Evolutionary conservation across 805 yeast species (phyloP).

Genomic region (Candida loeiensis): DNA sequence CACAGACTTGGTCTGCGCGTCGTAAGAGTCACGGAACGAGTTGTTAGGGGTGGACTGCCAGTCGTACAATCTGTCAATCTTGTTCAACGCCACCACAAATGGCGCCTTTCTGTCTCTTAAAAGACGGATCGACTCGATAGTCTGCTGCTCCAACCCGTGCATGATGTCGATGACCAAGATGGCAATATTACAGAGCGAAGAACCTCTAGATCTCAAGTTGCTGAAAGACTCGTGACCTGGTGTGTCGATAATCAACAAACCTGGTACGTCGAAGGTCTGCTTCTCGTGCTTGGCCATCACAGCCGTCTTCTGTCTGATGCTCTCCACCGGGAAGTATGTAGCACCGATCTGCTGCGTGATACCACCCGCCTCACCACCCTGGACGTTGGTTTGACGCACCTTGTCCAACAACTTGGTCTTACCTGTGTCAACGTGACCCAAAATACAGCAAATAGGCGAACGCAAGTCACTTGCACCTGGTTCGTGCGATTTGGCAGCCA

Average conservation of each 20-base stretch:
- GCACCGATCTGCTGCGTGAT: constrained; percentile 99
- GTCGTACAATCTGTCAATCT: constrained; percentile 94
- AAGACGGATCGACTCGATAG: constrained; percentile 87
- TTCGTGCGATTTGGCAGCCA: constrained; percentile 15
- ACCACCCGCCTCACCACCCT: constrained; percentile 99
- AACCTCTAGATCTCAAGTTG: constrained; percentile 97
- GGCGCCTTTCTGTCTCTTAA: constrained; percentile 98
- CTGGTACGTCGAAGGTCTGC: constrained; percentile 90
- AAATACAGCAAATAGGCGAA: constrained; percentile 97
- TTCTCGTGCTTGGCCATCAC: constrained; percentile 87
- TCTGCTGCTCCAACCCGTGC: constrained; percentile 99
- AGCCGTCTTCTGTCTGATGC: constrained; percentile 85
- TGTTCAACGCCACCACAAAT: constrained; percentile 93
- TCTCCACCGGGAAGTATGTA: constrained; percentile 96
- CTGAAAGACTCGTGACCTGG: constrained; percentile 99
- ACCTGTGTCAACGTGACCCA: constrained; percentile 99
- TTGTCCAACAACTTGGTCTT: constrained; percentile 95
- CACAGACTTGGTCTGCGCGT: constrained; percentile 77
- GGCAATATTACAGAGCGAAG: constrained; percentile 98
- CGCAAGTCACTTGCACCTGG: constrained; percentile 61
- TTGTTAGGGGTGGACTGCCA: constrained; percentile 91
- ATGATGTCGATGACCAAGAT: constrained; percentile 96
- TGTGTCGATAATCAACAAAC: constrained; percentile 92
- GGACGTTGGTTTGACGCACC: constrained; percentile 97
- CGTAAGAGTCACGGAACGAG: constrained; percentile 91